Conservation (phyloP, 768 basidiomycete genomes). For the Ramaria sp. region DNA sequence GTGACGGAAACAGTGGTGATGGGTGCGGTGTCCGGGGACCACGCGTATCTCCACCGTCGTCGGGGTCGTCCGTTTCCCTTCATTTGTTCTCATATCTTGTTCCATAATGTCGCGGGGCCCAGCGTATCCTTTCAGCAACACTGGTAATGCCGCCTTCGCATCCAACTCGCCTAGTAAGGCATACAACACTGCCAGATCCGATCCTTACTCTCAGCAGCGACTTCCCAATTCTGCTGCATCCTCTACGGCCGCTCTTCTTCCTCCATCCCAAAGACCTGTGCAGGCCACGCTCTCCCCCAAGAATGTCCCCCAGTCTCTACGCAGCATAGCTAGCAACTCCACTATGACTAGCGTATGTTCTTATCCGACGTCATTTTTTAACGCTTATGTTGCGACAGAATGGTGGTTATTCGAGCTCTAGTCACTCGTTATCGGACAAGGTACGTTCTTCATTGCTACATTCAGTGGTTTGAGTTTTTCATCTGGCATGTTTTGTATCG, state of each 20-base stretch:
- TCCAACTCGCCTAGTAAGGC: background rate
- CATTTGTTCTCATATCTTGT: background rate
- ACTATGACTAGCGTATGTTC: background rate
- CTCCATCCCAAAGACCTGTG: background rate
- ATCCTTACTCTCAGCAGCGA: background rate
- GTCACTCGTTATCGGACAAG: slow-evolving; percentile 1
- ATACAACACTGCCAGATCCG: background rate
- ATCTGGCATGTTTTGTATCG: background rate
- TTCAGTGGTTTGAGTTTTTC: background rate
- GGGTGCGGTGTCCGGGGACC: background rate
- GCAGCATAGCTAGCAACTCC: background rate
- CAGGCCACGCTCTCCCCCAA: slow-evolving; percentile 1
- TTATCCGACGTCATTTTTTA: background rate
- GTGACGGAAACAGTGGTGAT: slow-evolving; percentile 2
- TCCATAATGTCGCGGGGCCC: slow-evolving; percentile 4
- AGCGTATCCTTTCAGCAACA: background rate
- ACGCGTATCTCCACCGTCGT: background rate
- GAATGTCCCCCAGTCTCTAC: background rate
- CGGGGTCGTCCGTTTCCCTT: background rate
- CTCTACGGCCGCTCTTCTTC: background rate
- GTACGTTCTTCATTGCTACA: background rate
- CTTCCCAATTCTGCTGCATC: background rate
- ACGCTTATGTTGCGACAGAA: background rate
- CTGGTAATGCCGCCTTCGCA: background rate
- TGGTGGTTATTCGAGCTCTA: background rate